Percentiles rank a stretch among this genome's conserved stretches.
Conservation (phyloP, 768 basidiomycete genomes). For the Neoboletus subvelutipes region DNA sequence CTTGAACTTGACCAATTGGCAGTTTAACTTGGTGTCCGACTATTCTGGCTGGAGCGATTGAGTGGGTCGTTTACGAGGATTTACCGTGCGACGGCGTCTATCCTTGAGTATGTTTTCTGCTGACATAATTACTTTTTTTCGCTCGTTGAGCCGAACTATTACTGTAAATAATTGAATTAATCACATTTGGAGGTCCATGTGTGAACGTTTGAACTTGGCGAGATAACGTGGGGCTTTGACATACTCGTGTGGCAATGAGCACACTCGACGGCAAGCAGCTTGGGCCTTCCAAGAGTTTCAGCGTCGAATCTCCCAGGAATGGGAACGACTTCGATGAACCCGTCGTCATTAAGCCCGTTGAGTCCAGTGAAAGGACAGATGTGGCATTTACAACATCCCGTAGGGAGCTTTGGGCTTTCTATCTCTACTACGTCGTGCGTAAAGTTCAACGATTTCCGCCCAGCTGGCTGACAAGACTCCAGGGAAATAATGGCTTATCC, state of each 20-base stretch:
- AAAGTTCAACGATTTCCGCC: neutral
- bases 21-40: too few species aligned
- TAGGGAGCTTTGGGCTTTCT: conserved; percentile 57
- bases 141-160: neutral
- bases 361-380: neutral
- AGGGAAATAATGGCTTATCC: conserved; percentile 68
- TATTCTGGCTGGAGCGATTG: too few species aligned
- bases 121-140: neutral
- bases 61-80: too few species aligned
- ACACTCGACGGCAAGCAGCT: neutral
- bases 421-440: conserved; percentile 53
- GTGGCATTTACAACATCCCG: conserved; percentile 40
- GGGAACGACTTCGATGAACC: neutral
- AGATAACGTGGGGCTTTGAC: neutral
- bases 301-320: neutral
- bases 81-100: neutral
- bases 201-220: neutral
- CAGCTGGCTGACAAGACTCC: neutral
- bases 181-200: neutral
- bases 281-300: neutral
- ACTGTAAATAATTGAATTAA: neutral
- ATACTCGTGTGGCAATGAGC: conserved; percentile 4
- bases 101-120: neutral
- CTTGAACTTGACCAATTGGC: too few species aligned
- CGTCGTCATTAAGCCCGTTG: neutral